Conservation (phyloP, 129 eudicot genomes). For the Calendula officinalis region DNA sequence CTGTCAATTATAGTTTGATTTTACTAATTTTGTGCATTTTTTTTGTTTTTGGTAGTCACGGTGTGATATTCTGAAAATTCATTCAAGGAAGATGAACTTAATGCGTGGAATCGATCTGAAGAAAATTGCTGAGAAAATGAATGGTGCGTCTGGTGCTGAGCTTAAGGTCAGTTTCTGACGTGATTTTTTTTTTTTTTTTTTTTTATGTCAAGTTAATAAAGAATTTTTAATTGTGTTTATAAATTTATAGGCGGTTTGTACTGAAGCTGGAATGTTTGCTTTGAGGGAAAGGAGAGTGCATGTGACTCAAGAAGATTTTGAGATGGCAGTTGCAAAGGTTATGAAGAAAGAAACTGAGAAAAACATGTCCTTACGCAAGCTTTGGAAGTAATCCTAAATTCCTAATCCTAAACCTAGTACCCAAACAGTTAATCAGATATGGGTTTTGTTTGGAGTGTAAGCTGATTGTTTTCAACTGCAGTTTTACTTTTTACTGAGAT, state of each 20-base stretch:
- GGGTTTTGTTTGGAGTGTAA: not conserved
- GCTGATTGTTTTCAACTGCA: not conserved
- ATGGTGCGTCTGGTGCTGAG: slow-evolving; percentile 49
- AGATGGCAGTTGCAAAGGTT: slow-evolving; percentile 48
- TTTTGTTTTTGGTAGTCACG: slow-evolving; percentile 32
- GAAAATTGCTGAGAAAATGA: slow-evolving; percentile 46
- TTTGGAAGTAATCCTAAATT: slow-evolving; percentile 29
- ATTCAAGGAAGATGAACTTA: slow-evolving; percentile 47
- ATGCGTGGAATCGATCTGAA: slow-evolving; percentile 46
- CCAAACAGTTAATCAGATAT: not conserved
- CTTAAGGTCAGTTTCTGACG: slow-evolving; percentile 31
- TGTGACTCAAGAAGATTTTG: slow-evolving; percentile 46
- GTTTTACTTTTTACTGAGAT: not conserved
- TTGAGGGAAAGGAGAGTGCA: slow-evolving; percentile 49
- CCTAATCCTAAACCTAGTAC: not conserved
- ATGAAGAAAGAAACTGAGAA: slow-evolving; percentile 45
- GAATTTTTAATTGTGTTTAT: not conserved
- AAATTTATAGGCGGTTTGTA: slow-evolving; percentile 39
- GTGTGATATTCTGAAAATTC: slow-evolving; percentile 35
- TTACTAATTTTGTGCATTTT: not conserved
- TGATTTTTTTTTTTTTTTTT: not conserved
- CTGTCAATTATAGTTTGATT: not conserved
- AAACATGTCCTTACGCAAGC: slow-evolving; percentile 40
- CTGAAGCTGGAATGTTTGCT: slow-evolving; percentile 50
- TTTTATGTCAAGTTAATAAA: too few relatives aligned